Percentiles rank a stretch among this genome's conserved stretches.
These are phyloP conservation scores for Fusarium sp. DNA, from an alignment of 2,329 filamentous ascomycete species.

Conservation along the genomic window DNA sequence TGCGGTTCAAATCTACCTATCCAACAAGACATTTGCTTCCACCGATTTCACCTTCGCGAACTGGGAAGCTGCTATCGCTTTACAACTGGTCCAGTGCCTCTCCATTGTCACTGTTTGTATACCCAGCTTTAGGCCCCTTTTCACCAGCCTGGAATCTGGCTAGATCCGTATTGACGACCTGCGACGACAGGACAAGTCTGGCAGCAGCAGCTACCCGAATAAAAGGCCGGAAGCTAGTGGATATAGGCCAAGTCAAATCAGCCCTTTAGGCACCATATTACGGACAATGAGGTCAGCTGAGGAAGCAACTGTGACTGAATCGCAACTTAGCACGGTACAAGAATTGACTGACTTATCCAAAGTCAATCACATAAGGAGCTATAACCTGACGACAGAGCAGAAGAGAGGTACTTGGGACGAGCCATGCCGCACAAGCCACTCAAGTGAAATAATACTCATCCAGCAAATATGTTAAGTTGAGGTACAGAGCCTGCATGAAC, in stretches of 20 bases:
- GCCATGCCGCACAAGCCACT: too few species aligned
- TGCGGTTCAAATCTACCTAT: conserved; percentile 42
- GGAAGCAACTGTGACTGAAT: too few species aligned
- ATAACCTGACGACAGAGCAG: too few species aligned
- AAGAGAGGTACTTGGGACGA: too few species aligned
- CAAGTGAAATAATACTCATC: too few species aligned
- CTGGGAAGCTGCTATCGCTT: conserved; percentile 40
- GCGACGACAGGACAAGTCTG: conserved; percentile 42
- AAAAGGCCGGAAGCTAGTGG: not conserved
- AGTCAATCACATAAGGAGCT: too few species aligned
- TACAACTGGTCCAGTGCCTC: conserved; percentile 45
- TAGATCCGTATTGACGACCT: conserved; percentile 46
- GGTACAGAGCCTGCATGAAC: too few species aligned
- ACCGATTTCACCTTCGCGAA: conserved; percentile 39
- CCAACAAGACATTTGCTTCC: conserved; percentile 38
- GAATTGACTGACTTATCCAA: too few species aligned
- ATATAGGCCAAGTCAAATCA: not conserved
- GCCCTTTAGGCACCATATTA: not conserved
- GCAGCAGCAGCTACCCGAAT: conserved; percentile 35
- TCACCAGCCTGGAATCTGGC: conserved; percentile 45
- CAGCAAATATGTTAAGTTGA: too few species aligned
- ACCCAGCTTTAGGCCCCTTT: conserved; percentile 47
- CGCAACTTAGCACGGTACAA: too few species aligned
- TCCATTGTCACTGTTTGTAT: conserved; percentile 44
- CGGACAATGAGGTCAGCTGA: too few species aligned